phyloP scores from a whole-genome alignment of 1,284 basidiomycete genomes.

The Ganoderma meredithae region DNA sequence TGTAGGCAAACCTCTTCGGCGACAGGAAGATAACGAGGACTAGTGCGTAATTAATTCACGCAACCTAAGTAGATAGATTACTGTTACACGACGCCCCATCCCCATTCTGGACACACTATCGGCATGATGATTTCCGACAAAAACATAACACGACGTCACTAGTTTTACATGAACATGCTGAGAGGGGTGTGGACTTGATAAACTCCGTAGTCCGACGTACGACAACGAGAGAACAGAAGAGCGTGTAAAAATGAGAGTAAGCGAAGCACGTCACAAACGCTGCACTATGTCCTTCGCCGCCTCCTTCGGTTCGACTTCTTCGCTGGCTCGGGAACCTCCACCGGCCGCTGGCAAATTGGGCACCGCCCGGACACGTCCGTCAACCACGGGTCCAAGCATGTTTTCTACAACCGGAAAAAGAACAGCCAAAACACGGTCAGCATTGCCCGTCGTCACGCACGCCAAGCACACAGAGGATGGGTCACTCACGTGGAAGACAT shows the following conservation, averaged over 20 bases:
- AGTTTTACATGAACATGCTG: constrained; percentile 1
- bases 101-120: neutral
- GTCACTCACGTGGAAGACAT: constrained; percentile 80
- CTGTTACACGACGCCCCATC: neutral
- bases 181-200: neutral
- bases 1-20: neutral
- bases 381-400: constrained; percentile 82
- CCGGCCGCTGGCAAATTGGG: constrained; percentile 76
- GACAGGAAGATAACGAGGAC: neutral
- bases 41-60: too few species aligned
- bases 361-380: constrained; percentile 81
- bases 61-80: neutral
- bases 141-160: neutral
- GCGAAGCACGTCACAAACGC: neutral
- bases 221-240: neutral
- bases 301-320: constrained; percentile 36
- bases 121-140: neutral
- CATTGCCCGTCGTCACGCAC: neutral
- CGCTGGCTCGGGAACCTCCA: constrained; percentile 41
- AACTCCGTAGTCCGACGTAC: neutral
- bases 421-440: neutral
- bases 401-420: constrained; percentile 57
- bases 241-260: neutral
- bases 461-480: neutral
- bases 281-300: constrained; percentile 18